Evolutionary conservation across 495 filamentous ascomycete genomes (phyloP), one percentile per base, ranked within the genome.

Genomic region (Lasiosphaeriaceae sp.): DNA sequence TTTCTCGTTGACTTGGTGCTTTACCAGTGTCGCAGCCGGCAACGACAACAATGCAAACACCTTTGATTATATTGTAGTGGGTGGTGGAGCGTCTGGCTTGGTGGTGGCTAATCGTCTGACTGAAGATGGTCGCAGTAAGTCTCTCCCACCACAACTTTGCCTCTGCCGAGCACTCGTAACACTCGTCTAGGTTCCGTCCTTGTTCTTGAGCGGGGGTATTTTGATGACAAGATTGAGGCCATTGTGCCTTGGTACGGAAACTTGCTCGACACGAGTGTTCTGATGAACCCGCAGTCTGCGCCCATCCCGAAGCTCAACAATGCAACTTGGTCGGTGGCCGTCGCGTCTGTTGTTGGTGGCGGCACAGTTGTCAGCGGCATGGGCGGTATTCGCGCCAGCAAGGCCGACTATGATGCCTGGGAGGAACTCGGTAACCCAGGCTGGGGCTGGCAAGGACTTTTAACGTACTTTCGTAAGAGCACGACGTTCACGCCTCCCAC

Each of bases 321-420:
- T 49, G 24, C 57, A 5, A 65, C 60, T 11, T 61, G 20, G 2
- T 19, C 17, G 0, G 59, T 65, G 9, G 54, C 66, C 11, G 64
- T 63, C 51, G 55, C 66, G 6, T 59, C 71, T 19, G 70, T 74
- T 12, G 71, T 78, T 12, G 75, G 76, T 24, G 76, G 77, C 12
- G 73, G 68, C 7, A 69, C 71, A 3, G 68, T 70, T 0, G 63
- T 78, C 44, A 78, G 77, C 48, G 74, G 71, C 46, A 77, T 78
- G 75, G 71, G 67, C 17, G 60, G 54, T 51, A 68, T 73, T 37
- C 78, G 82, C 22, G 84, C 83, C 0, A 82, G 77, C 44, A 80
- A 74, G 50, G 67, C 75, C 4, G 82, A 86, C 45, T 86, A 83
- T 55, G 82, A 87, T 62, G 74, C 76, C 34, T 87, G 85, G 85